Base-by-base conservation (phyloP, 2,329 filamentous ascomycete genomes). In the Capronia americana region DNA sequence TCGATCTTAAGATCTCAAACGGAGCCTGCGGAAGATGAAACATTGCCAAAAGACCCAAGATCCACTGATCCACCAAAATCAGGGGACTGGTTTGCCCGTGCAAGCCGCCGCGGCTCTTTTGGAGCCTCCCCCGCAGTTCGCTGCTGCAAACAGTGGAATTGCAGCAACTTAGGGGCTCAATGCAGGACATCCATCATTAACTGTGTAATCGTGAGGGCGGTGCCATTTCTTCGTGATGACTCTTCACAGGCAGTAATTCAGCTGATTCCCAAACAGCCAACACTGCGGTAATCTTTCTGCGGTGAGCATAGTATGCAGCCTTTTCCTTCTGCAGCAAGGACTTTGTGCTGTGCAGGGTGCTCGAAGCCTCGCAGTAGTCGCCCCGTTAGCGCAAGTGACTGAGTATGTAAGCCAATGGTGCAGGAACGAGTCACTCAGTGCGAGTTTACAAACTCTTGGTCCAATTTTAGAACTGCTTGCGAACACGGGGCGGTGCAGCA, bases 391-490 rank as follows among this genome's bases (percentile, higher is more conserved):
- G 38, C 17, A 41, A 41, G 14, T 17, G 38, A n/a, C 17, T 17
- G 14, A 44, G 38, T 8, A n/a, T 1, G 14, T 41, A 34, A 34
- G 38, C 38, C 4, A 0, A 14, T 41, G 3, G 38, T 41, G 17
- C 30, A 32, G 30, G n/a, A n/a, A n/a, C n/a, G n/a, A n/a, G 11
- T 6, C 32, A 34, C 32, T 34, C 32, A 34, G 32, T 34, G 7
- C 32, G 2, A 10, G 32, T 8, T 32, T 24, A 14, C 46, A 50
- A 24, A 20, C 20, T 6, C 46, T 8, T 26, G 48, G 23, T 14
- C 23, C 48, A 53, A 28, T 26, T 53, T 53, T 53, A 53, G 48
- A 53, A 24, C 26, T 53, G 48, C 11, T 28, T 3, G 23, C 48
- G 48, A 8, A 12, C 4, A 23, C 20, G 4, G 20, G 12, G 48